Evolutionary conservation across 208 protist genomes (phyloP).

Genomic region (Sergeia podlipaevii): DNA sequence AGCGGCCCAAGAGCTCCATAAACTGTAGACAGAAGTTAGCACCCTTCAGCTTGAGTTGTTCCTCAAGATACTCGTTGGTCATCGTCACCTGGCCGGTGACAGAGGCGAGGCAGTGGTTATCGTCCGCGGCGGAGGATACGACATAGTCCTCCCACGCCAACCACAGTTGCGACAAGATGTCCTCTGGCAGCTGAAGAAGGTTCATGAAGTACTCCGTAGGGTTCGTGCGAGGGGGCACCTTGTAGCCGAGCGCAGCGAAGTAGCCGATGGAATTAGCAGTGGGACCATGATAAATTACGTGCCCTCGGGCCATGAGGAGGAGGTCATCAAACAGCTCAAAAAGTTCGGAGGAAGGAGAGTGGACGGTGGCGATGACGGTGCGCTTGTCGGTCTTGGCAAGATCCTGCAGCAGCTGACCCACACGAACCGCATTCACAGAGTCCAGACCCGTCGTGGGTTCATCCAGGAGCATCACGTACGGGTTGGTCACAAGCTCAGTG

Average conservation of each 20-base stretch:
- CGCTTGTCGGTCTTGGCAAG: conserved; percentile 77
- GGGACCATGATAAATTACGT: conserved; percentile 80
- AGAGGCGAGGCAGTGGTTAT: conserved; percentile 52
- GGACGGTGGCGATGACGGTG: conserved; percentile 83
- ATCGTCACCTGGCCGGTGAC: conserved; percentile 51
- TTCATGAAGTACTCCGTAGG: conserved; percentile 89
- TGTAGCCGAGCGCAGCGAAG: conserved; percentile 40
- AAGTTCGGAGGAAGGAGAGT: conserved; percentile 82
- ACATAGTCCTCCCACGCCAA: conserved; percentile 72
- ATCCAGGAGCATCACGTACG: conserved; percentile 84
- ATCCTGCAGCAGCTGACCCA: conserved; percentile 69
- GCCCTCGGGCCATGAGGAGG: conserved; percentile 70
- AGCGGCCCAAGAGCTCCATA: conserved; percentile 49
- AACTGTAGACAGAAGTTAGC: conserved; percentile 57
- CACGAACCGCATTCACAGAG: conserved; percentile 72
- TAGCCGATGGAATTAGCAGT: conserved; percentile 43
- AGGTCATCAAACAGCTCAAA: conserved; percentile 85
- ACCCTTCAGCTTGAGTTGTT: conserved; percentile 56
- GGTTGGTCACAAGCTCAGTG: conserved; percentile 87
- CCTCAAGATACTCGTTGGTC: conserved; percentile 47
- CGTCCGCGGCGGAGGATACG: conserved; percentile 34
- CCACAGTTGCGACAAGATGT: conserved; percentile 62
- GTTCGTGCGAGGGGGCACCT: conserved; percentile 59
- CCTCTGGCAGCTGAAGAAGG: conserved; percentile 64
- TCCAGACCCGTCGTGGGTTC: conserved; percentile 89